A percentile compares a stretch with the other conserved stretches of the same genome.
Evolutionary conservation across 495 filamentous ascomycete genomes (phyloP).

Genomic region (Aspergillus sclerotioniger): DNA sequence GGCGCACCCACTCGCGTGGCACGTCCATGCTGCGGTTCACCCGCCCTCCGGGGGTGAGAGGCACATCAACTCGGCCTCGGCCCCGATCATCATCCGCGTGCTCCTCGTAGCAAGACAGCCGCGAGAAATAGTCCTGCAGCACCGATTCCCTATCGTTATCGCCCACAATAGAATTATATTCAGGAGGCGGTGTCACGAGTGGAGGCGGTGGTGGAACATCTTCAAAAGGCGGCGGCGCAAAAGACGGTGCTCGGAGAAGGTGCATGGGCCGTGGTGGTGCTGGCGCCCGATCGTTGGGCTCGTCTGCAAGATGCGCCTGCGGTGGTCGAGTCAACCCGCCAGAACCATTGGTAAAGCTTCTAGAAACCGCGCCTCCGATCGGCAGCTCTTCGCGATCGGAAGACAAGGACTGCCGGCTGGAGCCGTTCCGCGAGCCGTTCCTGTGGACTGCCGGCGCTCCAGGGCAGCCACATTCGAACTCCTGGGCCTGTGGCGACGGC

Average conservation of each 20-base stretch:
- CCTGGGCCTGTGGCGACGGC: constrained; percentile 41
- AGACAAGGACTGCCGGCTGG: constrained; percentile 34
- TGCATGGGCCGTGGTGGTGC: constrained; percentile 72
- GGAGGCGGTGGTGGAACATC: constrained; percentile 84
- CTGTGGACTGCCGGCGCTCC: constrained; percentile 50
- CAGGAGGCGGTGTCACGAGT: constrained; percentile 79
- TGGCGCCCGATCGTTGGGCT: constrained; percentile 27
- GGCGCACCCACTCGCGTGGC: constrained; percentile 52
- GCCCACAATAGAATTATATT: constrained; percentile 82
- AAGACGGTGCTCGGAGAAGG: constrained; percentile 81
- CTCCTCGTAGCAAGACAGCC: constrained; percentile 59
- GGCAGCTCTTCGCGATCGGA: constrained; percentile 27
- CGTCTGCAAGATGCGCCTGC: constrained; percentile 46
- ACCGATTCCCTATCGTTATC: constrained; percentile 70
- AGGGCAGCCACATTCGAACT: constrained; percentile 74
- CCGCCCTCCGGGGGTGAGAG: constrained; percentile 67
- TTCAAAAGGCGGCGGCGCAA: constrained; percentile 88
- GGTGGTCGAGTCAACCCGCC: constrained; percentile 47
- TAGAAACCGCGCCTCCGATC: constrained; percentile 27
- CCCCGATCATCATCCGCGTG: constrained; percentile 54
- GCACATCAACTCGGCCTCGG: constrained; percentile 57
- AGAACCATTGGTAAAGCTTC: constrained; percentile 48
- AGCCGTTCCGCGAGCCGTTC: constrained; percentile 29
- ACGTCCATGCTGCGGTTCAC: constrained; percentile 69
- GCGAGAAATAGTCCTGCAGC: constrained; percentile 87